Conservation (phyloP, 495 filamentous ascomycete genomes). For the Aspergillus conjunctus region DNA sequence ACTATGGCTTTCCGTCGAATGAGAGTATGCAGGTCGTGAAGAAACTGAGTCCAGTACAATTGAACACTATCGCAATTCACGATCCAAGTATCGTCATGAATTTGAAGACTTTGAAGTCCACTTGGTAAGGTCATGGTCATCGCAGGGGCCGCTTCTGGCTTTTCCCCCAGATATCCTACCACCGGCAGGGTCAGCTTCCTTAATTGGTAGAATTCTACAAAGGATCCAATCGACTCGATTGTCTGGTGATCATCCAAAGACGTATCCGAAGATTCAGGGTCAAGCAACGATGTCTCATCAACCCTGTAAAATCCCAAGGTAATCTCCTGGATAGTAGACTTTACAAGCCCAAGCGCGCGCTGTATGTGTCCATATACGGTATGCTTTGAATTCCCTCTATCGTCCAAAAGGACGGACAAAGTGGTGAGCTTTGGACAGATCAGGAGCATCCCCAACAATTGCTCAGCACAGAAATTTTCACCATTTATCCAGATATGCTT, state of each 20-base stretch:
- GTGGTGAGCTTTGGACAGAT: background rate
- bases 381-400: background rate
- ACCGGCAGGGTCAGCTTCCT: background rate
- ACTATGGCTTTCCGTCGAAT: background rate
- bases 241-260: background rate
- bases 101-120: background rate
- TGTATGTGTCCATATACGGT: background rate
- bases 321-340: background rate
- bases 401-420: background rate
- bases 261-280: background rate
- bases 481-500: background rate
- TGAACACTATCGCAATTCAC: background rate
- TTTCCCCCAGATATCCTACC: background rate
- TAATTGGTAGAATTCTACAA: background rate
- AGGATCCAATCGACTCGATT: background rate
- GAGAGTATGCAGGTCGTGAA: background rate
- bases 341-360: background rate
- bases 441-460: background rate
- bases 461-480: background rate
- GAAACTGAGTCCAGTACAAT: background rate
- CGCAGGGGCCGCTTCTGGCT: background rate
- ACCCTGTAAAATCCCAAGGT: background rate
- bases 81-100: background rate
- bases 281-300: background rate
- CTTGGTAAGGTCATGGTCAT: background rate